These are phyloP conservation scores for Colletotrichum godetiae DNA, from an alignment of 2,329 filamentous ascomycete species.

Conservation along the genomic window DNA sequence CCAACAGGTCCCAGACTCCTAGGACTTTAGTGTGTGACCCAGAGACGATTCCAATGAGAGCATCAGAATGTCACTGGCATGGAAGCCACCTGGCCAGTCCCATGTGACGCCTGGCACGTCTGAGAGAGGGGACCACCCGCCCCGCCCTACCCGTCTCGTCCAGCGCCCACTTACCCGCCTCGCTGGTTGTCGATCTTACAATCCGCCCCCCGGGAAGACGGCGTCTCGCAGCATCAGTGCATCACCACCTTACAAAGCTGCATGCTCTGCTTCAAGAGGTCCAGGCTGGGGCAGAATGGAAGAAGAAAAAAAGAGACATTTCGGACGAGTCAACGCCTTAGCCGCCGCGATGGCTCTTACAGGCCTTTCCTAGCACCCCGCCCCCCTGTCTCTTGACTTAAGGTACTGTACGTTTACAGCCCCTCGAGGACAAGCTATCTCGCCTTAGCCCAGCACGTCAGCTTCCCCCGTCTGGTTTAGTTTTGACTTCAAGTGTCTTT, in stretches of 20 bases:
- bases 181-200: conserved; percentile 12
- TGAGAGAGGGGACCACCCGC: not conserved
- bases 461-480: not conserved
- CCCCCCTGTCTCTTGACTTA: not conserved
- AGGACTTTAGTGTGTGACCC: not conserved
- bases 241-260: not conserved
- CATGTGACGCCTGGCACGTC: conserved; percentile 21
- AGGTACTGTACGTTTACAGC: not conserved
- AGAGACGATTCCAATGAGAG: not conserved
- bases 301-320: not conserved
- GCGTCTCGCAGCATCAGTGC: not conserved
- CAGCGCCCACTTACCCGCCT: conserved; percentile 21
- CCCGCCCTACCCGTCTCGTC: conserved; percentile 27
- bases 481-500: not conserved
- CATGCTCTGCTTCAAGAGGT: not conserved
- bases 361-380: not conserved
- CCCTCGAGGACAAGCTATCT: not conserved
- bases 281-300: not conserved
- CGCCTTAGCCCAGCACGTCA: not conserved
- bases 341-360: conserved; percentile 13
- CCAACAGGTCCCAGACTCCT: not conserved
- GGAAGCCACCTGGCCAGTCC: not conserved
- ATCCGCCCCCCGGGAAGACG: not conserved
- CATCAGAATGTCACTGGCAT: conserved; percentile 3
- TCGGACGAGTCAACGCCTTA: conserved; percentile 32